Conservation (phyloP, 2,329 filamentous ascomycete species). For the Lasiodiplodia citricola region DNA sequence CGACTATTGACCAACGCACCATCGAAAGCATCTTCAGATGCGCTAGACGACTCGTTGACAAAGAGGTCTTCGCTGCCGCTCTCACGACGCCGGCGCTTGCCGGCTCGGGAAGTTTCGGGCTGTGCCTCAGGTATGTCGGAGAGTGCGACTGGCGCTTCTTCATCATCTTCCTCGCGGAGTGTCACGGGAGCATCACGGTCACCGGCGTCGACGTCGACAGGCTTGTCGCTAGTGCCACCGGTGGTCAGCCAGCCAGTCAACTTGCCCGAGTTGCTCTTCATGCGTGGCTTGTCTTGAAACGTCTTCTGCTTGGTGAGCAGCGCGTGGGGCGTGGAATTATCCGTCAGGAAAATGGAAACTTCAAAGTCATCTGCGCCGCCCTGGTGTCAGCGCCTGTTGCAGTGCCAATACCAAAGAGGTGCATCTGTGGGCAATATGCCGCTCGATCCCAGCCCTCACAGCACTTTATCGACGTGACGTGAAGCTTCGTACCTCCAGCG, state of each 20-base stretch:
- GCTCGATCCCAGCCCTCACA: neutral
- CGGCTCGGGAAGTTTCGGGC: conserved; percentile 32
- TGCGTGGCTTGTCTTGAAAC: conserved; percentile 53
- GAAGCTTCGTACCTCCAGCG: conserved; percentile 64
- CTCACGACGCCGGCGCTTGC: conserved; percentile 30
- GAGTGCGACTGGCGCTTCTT: conserved; percentile 57
- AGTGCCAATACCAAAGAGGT: neutral
- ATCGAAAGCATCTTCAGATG: conserved; percentile 38
- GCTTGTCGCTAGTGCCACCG: conserved; percentile 45
- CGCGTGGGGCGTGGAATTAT: conserved; percentile 77
- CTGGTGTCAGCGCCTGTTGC: conserved; percentile 11
- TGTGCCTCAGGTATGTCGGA: conserved; percentile 61
- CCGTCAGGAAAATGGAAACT: conserved; percentile 90
- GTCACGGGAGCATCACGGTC: conserved; percentile 51
- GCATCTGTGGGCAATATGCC: neutral
- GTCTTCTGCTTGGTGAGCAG: conserved; percentile 85
- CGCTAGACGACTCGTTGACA: conserved; percentile 34
- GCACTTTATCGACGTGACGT: neutral
- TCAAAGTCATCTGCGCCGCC: conserved; percentile 83
- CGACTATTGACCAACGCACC: conserved; percentile 17
- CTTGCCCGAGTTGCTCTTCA: conserved; percentile 54
- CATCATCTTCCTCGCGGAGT: conserved; percentile 62
- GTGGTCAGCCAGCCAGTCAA: conserved; percentile 53
- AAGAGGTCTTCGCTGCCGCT: conserved; percentile 39
- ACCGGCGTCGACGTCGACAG: conserved; percentile 48